Evolutionary conservation across 2,329 filamentous ascomycete genomes (phyloP).

Genomic region (Botrytis paeoniae): DNA sequence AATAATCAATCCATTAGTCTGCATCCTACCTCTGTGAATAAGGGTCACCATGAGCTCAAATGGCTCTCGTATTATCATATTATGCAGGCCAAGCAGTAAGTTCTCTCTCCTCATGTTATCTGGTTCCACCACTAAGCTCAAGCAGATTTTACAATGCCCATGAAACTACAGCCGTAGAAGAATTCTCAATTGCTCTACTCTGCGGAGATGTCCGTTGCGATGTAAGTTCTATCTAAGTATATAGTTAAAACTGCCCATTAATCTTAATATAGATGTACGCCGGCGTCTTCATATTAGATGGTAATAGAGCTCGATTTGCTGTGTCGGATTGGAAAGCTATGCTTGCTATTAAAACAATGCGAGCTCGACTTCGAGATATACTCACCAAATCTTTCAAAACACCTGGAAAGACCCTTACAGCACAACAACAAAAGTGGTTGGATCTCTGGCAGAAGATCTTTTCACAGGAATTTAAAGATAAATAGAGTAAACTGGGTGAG

Average conservation of each 20-base stretch:
- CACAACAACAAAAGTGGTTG: constrained; percentile 70
- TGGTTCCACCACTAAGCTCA: constrained; percentile 28
- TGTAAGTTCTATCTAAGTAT: constrained; percentile 45
- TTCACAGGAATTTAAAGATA: constrained; percentile 40
- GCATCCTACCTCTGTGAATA: constrained; percentile 87
- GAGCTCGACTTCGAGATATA: constrained; percentile 70
- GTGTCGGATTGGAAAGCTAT: constrained; percentile 87
- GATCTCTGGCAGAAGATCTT: constrained; percentile 73
- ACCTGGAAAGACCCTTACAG: constrained; percentile 59
- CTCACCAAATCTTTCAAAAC: constrained; percentile 68
- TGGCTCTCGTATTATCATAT: constrained; percentile 97
- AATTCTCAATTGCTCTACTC: constrained; percentile 78
- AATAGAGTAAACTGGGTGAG: constrained; percentile 20
- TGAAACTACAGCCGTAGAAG: constrained; percentile 76
- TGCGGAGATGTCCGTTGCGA: constrained; percentile 88
- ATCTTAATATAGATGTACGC: constrained; percentile 65
- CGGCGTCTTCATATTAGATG: constrained; percentile 82
- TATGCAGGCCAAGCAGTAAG: constrained; percentile 83
- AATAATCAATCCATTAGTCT: constrained; percentile 90
- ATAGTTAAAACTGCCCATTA: constrained; percentile 23
- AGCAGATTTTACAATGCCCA: constrained; percentile 79
- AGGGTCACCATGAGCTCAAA: constrained; percentile 61
- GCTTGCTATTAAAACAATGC: constrained; percentile 81
- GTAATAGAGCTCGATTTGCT: constrained; percentile 80
- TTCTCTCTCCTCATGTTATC: constrained; percentile 23